Conservation (phyloP, 2,329 filamentous ascomycete species). For the Escovopsis weberi region DNA sequence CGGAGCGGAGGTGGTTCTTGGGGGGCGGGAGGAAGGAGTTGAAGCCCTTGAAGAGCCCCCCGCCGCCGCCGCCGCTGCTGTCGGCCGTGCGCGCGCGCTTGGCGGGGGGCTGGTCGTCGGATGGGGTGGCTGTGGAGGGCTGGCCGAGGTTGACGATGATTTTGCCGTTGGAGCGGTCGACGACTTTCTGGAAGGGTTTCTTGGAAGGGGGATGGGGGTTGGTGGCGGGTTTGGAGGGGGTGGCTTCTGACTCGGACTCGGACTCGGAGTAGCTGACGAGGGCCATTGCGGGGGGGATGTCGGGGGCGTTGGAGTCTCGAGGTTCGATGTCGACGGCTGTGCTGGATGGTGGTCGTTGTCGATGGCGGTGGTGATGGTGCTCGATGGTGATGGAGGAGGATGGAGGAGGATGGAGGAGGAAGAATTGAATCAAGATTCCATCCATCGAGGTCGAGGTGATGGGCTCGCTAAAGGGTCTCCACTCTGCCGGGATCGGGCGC, state of each 20-base stretch:
- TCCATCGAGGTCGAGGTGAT: too few relatives aligned
- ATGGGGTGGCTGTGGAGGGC: slow-evolving; percentile 13
- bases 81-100: slow-evolving; percentile 49
- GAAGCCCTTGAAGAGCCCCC: slow-evolving; percentile 62
- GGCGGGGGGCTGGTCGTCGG: slow-evolving; percentile 35
- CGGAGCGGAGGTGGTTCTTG: slow-evolving; percentile 39
- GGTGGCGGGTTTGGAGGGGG: slow-evolving; percentile 17
- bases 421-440: too few relatives aligned
- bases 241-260: slow-evolving; percentile 43
- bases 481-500: too few relatives aligned
- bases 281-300: slow-evolving; percentile 38
- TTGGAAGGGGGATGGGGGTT: slow-evolving; percentile 26
- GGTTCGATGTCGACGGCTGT: background rate
- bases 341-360: background rate
- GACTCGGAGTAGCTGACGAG: slow-evolving; percentile 79
- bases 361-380: background rate
- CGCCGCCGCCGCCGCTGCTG: slow-evolving; percentile 17
- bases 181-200: slow-evolving; percentile 57
- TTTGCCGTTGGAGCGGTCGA: slow-evolving; percentile 71
- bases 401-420: too few relatives aligned
- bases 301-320: too few relatives aligned
- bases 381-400: too few relatives aligned
- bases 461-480: too few relatives aligned
- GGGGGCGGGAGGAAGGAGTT: slow-evolving; percentile 78
- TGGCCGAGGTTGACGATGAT: slow-evolving; percentile 68